Conservation (phyloP, 148 eudicot species). For the Amaranthus palmeri region DNA sequence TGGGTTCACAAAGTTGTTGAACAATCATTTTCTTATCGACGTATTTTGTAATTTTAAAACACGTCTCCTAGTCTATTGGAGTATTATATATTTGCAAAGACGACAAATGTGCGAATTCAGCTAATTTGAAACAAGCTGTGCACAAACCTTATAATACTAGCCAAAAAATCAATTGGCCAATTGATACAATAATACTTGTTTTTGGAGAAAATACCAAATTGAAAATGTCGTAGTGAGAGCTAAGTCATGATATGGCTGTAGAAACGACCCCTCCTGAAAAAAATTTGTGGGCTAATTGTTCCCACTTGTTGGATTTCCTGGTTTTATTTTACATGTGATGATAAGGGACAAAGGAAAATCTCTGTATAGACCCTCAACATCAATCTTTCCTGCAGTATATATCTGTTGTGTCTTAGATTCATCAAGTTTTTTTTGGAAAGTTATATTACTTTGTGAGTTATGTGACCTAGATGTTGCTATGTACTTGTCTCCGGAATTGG, state of each 20-base stretch:
- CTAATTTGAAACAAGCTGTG: slow-evolving; percentile 5
- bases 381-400: slow-evolving; percentile 2
- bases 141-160: slow-evolving; percentile 10
- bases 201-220: slow-evolving; percentile 13
- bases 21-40: slow-evolving; percentile 9
- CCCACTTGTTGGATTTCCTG: slow-evolving; percentile 18
- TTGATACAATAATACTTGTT: slow-evolving; percentile 13
- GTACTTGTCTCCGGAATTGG: too few relatives aligned
- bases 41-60: background rate
- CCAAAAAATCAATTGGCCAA: slow-evolving; percentile 17
- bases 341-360: slow-evolving; percentile 24
- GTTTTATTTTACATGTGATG: slow-evolving; percentile 26
- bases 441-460: background rate
- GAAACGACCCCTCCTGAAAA: slow-evolving; percentile 15
- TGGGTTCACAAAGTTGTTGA: background rate
- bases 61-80: slow-evolving; percentile 10
- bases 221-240: slow-evolving; percentile 17
- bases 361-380: slow-evolving; percentile 19
- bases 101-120: background rate
- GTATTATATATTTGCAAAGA: slow-evolving; percentile 2
- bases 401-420: slow-evolving; percentile 9
- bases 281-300: slow-evolving; percentile 16
- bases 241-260: slow-evolving; percentile 17
- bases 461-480: slow-evolving; percentile 8
- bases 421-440: slow-evolving; percentile 14